A percentile compares a stretch with the other conserved stretches of the same genome.
phyloP scores from a whole-genome alignment of 2,329 filamentous ascomycete genomes.

The Fusarium luffae region DNA sequence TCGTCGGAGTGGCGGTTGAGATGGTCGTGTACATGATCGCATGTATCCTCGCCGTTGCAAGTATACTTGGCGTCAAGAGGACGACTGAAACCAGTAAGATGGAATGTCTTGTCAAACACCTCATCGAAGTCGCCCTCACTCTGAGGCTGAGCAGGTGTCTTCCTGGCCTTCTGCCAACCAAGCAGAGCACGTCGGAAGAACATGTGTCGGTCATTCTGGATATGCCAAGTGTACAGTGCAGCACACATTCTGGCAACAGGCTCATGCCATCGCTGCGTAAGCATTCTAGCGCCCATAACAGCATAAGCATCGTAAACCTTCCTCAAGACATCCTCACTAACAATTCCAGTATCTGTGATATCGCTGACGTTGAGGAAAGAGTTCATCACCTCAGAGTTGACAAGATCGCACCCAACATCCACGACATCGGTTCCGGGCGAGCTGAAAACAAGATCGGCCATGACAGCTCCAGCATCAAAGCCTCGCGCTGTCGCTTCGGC shows the following conservation, averaged over 20 bases:
- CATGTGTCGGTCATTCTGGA: slow-evolving; percentile 49
- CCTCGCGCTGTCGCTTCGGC: slow-evolving; percentile 37
- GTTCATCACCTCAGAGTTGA: slow-evolving; percentile 43
- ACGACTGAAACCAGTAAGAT: slow-evolving; percentile 44
- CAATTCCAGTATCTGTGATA: slow-evolving; percentile 35
- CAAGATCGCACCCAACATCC: slow-evolving; percentile 38
- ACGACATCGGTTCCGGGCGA: slow-evolving; percentile 42
- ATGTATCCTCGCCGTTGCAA: slow-evolving; percentile 35
- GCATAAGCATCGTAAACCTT: slow-evolving; percentile 39
- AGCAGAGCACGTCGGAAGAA: slow-evolving; percentile 48
- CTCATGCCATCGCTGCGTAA: slow-evolving; percentile 49
- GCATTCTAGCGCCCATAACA: slow-evolving; percentile 43
- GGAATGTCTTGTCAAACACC: slow-evolving; percentile 45
- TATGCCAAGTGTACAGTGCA: slow-evolving; percentile 49
- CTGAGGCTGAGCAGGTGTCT: slow-evolving; percentile 40
- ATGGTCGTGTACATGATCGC: slow-evolving; percentile 27
- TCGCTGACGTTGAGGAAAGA: slow-evolving; percentile 40
- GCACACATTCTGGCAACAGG: slow-evolving; percentile 48
- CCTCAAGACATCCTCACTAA: slow-evolving; percentile 33
- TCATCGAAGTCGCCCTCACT: slow-evolving; percentile 48
- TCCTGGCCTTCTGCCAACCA: slow-evolving; percentile 47
- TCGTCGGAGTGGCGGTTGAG: slow-evolving; percentile 9
- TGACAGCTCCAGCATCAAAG: slow-evolving; percentile 38
- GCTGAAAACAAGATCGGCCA: slow-evolving; percentile 42
- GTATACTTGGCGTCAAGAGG: slow-evolving; percentile 27